Evolutionary conservation across 108 stramenopile species (phyloP), one percentile per base, ranked within the genome.

Genomic region (Stephanodiscus minutulus): DNA sequence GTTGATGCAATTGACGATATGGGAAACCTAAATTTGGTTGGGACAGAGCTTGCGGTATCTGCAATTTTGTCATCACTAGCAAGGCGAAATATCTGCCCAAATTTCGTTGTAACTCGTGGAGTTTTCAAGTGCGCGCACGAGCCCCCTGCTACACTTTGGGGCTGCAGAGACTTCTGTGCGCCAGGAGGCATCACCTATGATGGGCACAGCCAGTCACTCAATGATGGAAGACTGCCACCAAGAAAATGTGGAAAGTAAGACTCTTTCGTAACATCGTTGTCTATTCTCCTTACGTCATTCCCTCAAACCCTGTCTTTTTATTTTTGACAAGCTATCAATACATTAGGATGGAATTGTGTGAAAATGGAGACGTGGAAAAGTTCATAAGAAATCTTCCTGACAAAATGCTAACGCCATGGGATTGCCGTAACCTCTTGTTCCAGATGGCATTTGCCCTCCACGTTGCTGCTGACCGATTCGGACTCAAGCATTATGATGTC

Each of bases 311-410:
- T 18, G 29, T 50, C 21, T 31, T 47, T 1, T 31, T n/a, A 28
- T 2, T 33, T 54, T 10, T 17, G 3, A 27, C 8, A 41, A 74
- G 73, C 44, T 97, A 79, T 50, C 98, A 98, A 82, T 97, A 93
- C 79, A 96, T 97, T 67, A 89, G 96, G n/a, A 98, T 99, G 98
- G 99, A 98, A 63, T 85, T 98, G 4, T 99, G 99, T 73, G 63
- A 72, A 28, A 79, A 89, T 28, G 97, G 97, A 3, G 99, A 99
- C 76, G 74, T 94, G 12, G 99, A 99, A 82, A 90, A 94, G 28
- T 92, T 79, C 68, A 58, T 98, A 3, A 85, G 93, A 68, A 68
- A 73, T 12, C 82, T 84, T 66, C 88, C 89, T 5, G 74, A 75
- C 15, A 82, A 82, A 67, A 37, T 47, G 33, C 59, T 93, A 15